A percentile compares a stretch with the other conserved stretches of the same genome.
These are phyloP conservation scores for Cladorrhinum sp. DNA, from an alignment of 2,329 filamentous ascomycete species.

Conservation along the genomic window DNA sequence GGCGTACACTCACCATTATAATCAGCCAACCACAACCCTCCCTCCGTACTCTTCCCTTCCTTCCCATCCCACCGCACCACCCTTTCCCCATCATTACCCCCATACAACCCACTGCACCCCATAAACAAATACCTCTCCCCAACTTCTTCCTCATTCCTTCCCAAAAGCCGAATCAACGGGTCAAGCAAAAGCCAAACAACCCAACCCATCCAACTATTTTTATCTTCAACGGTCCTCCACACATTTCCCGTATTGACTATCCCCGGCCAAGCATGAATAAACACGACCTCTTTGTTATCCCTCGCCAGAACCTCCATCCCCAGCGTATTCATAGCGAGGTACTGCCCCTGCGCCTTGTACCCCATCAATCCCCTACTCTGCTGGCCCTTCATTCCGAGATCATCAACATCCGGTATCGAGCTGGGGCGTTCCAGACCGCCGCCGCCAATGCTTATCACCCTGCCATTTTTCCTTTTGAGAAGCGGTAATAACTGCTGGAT, in stretches of 20 bases:
- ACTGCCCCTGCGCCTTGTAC: conserved; percentile 34
- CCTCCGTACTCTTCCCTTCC: neutral
- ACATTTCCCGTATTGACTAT: conserved; percentile 3
- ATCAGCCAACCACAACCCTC: conserved; percentile 35
- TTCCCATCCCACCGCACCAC: conserved; percentile 4
- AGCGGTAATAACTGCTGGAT: conserved; percentile 40
- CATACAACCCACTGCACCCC: conserved; percentile 10
- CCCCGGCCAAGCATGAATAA: conserved; percentile 37
- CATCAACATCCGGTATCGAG: conserved; percentile 31
- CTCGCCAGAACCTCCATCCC: conserved; percentile 34
- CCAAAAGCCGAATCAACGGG: neutral
- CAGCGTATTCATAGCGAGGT: conserved; percentile 32
- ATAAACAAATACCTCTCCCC: conserved; percentile 12
- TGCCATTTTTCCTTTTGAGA: conserved; percentile 30
- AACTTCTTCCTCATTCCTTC: conserved; percentile 8
- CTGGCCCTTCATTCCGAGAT: conserved; percentile 30
- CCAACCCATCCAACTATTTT: conserved; percentile 30
- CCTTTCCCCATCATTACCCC: neutral
- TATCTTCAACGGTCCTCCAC: conserved; percentile 26
- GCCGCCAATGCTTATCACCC: conserved; percentile 35
- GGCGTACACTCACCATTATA: conserved; percentile 33
- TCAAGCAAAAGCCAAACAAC: conserved; percentile 22
- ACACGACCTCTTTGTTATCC: conserved; percentile 32
- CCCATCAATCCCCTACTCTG: conserved; percentile 27
- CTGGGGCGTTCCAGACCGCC: conserved; percentile 33